Conservation (phyloP, 768 basidiomycete genomes). For the Leccinellum rugosiceps region DNA sequence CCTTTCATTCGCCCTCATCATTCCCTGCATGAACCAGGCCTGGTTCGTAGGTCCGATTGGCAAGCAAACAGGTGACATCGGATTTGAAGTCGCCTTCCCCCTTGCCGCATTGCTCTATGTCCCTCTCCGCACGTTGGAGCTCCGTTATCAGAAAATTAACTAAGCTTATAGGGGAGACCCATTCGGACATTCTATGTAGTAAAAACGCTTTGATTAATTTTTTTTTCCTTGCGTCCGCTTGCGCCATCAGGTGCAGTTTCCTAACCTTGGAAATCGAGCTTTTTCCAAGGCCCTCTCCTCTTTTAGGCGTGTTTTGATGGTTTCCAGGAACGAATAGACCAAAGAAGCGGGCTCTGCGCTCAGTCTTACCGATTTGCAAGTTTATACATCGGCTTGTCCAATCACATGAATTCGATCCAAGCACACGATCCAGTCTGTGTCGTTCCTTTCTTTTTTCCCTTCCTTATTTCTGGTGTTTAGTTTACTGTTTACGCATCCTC, state of each 20-base stretch:
- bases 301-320: slow-evolving; percentile 14
- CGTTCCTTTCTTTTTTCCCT: not conserved
- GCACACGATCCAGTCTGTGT: not conserved
- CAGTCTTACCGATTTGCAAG: not conserved
- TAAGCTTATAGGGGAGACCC: slow-evolving; percentile 6
- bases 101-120: slow-evolving; percentile 48
- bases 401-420: slow-evolving; percentile 2
- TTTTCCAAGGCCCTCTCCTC: not conserved
- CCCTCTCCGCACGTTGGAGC: slow-evolving; percentile 52
- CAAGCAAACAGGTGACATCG: slow-evolving; percentile 62
- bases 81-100: slow-evolving; percentile 58
- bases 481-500: not conserved
- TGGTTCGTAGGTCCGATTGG: slow-evolving; percentile 75
- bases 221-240: not conserved
- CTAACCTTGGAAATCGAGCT: not conserved
- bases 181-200: slow-evolving; percentile 10
- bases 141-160: slow-evolving; percentile 29
- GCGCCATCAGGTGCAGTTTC: not conserved
- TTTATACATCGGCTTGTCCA: not conserved
- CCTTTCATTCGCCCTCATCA: slow-evolving; percentile 51
- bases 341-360: not conserved
- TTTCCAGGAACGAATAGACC: slow-evolving; percentile 16
- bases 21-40: slow-evolving; percentile 68
- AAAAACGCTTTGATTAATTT: slow-evolving; percentile 3
- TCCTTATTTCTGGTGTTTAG: not conserved